Conservation (phyloP, 306 rosid species). For the Acacia acuminata region DNA sequence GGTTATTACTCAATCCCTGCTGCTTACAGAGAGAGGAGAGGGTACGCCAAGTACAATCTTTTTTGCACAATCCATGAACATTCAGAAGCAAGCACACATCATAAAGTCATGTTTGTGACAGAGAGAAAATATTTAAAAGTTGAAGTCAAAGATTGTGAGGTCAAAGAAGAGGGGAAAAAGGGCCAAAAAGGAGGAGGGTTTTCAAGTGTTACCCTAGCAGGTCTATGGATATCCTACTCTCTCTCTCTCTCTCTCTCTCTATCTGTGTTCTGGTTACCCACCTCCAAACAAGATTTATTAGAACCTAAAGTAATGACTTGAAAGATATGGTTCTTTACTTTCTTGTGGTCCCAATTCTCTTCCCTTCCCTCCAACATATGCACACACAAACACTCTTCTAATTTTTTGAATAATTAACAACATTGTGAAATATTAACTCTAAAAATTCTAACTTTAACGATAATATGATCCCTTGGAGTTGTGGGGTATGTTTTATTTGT, state of each 20-base stretch:
- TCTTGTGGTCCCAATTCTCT: conserved; percentile 48
- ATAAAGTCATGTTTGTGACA: neutral
- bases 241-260: neutral
- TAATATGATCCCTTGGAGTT: neutral
- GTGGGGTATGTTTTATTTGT: no score
- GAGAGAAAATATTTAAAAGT: neutral
- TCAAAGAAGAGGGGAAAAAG: neutral
- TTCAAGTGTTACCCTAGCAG: conserved; percentile 10
- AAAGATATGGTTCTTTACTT: neutral
- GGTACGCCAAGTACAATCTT: conserved; percentile 16
- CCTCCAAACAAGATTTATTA: neutral
- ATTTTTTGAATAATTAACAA: neutral
- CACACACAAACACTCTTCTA: neutral
- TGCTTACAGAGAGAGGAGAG: neutral
- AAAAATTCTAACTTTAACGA: neutral
- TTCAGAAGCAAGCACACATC: neutral
- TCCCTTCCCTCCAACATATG: neutral
- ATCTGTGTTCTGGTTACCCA: neutral
- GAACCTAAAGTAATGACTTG: neutral
- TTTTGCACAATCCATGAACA: conserved; percentile 7
- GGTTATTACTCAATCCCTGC: conserved; percentile 12
- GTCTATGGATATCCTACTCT: neutral
- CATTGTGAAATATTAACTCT: neutral
- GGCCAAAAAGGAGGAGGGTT: neutral
- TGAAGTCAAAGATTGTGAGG: conserved; percentile 1